Evolutionary conservation across 2,329 filamentous ascomycete genomes (phyloP).

Genomic region (Nannizzia gypsea): DNA sequence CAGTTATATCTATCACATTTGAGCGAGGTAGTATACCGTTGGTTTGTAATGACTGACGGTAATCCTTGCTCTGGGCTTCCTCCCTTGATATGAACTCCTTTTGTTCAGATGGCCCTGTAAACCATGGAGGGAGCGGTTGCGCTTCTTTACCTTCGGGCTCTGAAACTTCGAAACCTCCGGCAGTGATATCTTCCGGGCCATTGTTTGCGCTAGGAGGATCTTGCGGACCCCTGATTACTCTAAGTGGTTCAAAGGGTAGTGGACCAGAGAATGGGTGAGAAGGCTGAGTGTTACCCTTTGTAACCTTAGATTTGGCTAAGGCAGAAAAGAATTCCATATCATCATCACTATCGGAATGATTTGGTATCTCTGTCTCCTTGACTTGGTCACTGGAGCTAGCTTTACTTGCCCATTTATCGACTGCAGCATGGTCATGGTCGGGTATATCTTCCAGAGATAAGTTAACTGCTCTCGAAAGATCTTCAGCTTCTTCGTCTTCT

Average conservation of each 20-base stretch:
- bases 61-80: conserved; percentile 11
- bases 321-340: conserved; percentile 65
- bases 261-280: conserved; percentile 61
- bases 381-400: conserved; percentile 12
- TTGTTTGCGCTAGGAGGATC: conserved; percentile 29
- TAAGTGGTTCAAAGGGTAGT: conserved; percentile 72
- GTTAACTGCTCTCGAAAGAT: conserved; percentile 69
- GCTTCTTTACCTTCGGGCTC: conserved; percentile 23
- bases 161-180: conserved; percentile 52
- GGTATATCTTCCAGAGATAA: conserved; percentile 55
- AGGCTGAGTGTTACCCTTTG: conserved; percentile 35
- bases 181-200: conserved; percentile 42
- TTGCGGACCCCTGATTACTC: conserved; percentile 35
- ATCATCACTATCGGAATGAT: conserved; percentile 41
- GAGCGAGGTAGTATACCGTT: conserved; percentile 13
- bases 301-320: conserved; percentile 57
- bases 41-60: conserved; percentile 19
- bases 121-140: conserved; percentile 37
- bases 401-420: neutral
- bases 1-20: conserved; percentile 10
- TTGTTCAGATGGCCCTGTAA: conserved; percentile 26
- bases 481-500: conserved; percentile 49
- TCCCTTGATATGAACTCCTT: conserved; percentile 26
- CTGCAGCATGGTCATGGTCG: conserved; percentile 30
- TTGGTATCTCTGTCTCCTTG: conserved; percentile 18